phyloP scores from a whole-genome alignment of 1,284 basidiomycete genomes.

The Cutaneotrichosporon spelunceum region DNA sequence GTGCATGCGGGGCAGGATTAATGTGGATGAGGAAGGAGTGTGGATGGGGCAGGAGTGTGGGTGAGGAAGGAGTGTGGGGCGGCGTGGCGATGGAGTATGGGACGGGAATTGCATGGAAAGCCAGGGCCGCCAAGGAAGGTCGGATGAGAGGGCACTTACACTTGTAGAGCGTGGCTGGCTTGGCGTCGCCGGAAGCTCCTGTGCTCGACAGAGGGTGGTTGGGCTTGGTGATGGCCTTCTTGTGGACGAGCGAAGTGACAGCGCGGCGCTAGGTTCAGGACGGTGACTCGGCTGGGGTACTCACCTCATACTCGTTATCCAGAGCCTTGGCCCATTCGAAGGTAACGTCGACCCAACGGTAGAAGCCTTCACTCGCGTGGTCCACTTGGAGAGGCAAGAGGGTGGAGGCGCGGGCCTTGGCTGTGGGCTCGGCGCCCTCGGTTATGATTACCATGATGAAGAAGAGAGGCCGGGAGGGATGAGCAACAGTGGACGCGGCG shows the following conservation, averaged over 20 bases:
- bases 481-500: background rate
- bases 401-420: background rate
- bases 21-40: background rate
- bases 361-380: conserved; percentile 37
- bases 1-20: background rate
- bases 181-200: conserved; percentile 38
- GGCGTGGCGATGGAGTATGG: no score
- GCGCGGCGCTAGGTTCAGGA: conserved; percentile 50
- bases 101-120: background rate
- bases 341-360: conserved; percentile 39
- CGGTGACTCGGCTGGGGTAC: conserved; percentile 13
- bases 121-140: background rate
- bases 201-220: conserved; percentile 68
- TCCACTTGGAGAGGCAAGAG: background rate
- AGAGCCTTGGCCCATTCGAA: conserved; percentile 36
- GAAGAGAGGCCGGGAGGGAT: no score
- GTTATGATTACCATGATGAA: background rate
- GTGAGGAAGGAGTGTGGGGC: no score
- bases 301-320: conserved; percentile 30
- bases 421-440: background rate
- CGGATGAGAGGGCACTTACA: conserved; percentile 54
- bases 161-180: conserved; percentile 67
- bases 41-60: no score
- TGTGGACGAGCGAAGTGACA: conserved; percentile 65
- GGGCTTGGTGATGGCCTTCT: conserved; percentile 62